These are phyloP conservation scores for Geotrichum siamense DNA, from an alignment of 1,139 yeast species.

Conservation along the genomic window DNA sequence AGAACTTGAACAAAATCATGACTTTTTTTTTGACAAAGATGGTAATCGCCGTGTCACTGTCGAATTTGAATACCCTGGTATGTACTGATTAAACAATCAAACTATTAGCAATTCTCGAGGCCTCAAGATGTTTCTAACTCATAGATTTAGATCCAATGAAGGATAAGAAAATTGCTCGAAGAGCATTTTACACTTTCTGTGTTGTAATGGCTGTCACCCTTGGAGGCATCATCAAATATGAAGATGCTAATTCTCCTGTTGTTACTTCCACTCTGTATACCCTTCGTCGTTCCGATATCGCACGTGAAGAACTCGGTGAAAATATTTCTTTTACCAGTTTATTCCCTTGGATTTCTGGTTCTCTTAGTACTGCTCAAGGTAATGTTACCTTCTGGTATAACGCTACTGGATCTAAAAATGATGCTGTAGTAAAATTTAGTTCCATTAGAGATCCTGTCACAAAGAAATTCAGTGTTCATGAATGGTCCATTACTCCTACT, in stretches of 20 bases:
- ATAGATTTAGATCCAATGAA: constrained; percentile 57
- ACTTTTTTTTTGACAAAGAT: constrained; percentile 15
- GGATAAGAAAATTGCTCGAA: constrained; percentile 45
- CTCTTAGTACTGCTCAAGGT: constrained; percentile 76
- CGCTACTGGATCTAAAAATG: constrained; percentile 49
- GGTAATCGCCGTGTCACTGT: constrained; percentile 29
- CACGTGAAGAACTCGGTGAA: constrained; percentile 61
- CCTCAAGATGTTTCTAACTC: not conserved
- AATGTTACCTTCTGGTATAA: constrained; percentile 63
- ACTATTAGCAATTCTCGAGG: not conserved
- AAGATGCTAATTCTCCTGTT: constrained; percentile 80
- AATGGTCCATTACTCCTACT: constrained; percentile 33
- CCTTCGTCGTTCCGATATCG: constrained; percentile 66
- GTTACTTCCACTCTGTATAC: constrained; percentile 83
- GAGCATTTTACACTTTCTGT: constrained; percentile 54
- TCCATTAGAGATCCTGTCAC: constrained; percentile 30
- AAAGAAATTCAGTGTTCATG: constrained; percentile 30
- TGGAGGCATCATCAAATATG: constrained; percentile 78
- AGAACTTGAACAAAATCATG: constrained; percentile 12
- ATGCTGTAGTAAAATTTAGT: constrained; percentile 32
- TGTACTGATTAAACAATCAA: not conserved
- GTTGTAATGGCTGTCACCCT: constrained; percentile 59
- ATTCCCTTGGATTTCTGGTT: constrained; percentile 88
- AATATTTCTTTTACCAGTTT: constrained; percentile 62
- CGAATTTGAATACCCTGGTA: constrained; percentile 33